phyloP scores from a whole-genome alignment of 2,329 filamentous ascomycete genomes.

The Colletotrichum limetticola region DNA sequence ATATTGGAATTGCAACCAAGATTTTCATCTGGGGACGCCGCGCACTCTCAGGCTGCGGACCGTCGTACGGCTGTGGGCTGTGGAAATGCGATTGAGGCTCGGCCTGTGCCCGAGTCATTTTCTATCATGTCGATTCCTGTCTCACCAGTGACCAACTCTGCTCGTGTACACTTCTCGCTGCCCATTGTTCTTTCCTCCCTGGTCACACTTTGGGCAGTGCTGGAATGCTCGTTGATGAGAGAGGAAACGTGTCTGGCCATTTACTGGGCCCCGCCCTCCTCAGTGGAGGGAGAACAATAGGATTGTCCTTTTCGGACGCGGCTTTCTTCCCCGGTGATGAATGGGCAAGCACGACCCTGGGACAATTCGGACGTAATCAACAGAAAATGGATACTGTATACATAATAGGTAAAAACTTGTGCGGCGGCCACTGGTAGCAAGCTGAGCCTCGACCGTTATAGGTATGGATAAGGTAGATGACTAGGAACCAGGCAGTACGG shows the following conservation, averaged over 20 bases:
- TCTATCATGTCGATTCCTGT: not conserved
- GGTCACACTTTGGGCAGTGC: not conserved
- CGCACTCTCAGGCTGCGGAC: not conserved
- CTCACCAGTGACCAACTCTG: not conserved
- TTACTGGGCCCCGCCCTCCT: too few relatives aligned
- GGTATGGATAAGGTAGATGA: not conserved
- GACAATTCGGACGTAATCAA: not conserved
- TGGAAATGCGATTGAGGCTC: not conserved
- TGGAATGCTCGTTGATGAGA: not conserved
- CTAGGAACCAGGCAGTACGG: not conserved
- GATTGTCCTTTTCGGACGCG: not conserved
- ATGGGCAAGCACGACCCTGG: not conserved
- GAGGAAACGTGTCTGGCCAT: not conserved
- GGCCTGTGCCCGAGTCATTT: slow-evolving; percentile 22
- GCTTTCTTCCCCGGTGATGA: not conserved
- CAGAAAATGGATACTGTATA: not conserved
- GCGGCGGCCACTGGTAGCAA: not conserved
- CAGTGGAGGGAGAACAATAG: not conserved
- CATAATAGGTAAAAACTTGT: not conserved
- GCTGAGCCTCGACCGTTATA: not conserved
- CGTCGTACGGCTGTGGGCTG: not conserved
- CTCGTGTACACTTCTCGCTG: not conserved
- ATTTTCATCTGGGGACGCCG: not conserved
- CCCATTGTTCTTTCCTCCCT: not conserved
- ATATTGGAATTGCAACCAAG: not conserved